phyloP scores from a whole-genome alignment of 2,329 filamentous ascomycete species.

The Alternaria solani region DNA sequence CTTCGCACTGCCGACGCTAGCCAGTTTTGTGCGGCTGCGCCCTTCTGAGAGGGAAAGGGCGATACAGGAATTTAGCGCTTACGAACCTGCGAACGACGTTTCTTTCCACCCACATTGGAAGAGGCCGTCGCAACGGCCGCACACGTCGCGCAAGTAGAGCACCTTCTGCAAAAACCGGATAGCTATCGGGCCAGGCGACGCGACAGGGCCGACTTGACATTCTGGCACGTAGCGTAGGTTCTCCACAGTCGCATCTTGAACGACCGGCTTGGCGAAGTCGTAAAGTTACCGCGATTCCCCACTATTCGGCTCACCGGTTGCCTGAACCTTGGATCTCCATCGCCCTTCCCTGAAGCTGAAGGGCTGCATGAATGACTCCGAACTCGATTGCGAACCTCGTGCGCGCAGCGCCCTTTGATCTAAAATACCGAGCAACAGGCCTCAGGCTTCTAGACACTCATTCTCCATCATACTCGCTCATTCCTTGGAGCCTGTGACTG shows the following conservation, averaged over 20 bases:
- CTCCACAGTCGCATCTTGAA: neutral
- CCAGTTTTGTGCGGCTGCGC: slow-evolving; percentile 17
- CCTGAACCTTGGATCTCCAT: slow-evolving; percentile 19
- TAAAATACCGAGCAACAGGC: slow-evolving; percentile 37
- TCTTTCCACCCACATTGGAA: slow-evolving; percentile 4
- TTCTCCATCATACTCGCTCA: slow-evolving; percentile 38
- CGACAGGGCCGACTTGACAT: too few relatives aligned
- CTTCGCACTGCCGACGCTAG: slow-evolving; percentile 12
- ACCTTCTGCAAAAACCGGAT: neutral
- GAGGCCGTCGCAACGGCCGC: neutral
- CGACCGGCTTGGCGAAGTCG: slow-evolving; percentile 12
- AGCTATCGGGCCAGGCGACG: neutral
- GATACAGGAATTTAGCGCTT: slow-evolving; percentile 24
- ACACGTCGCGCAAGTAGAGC: neutral
- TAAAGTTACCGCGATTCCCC: slow-evolving; percentile 18
- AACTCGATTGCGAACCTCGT: slow-evolving; percentile 14
- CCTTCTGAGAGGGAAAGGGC: slow-evolving; percentile 22
- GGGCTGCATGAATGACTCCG: slow-evolving; percentile 31
- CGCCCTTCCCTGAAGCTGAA: slow-evolving; percentile 25
- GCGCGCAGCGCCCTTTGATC: slow-evolving; percentile 32
- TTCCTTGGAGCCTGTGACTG: slow-evolving; percentile 29
- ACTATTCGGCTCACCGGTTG: slow-evolving; percentile 26
- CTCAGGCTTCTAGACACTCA: slow-evolving; percentile 45
- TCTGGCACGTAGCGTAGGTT: neutral
- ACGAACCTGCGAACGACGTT: slow-evolving; percentile 1